Base-by-base conservation (phyloP, 208 protist genomes). In the Vickermania ingenoplastis region DNA sequence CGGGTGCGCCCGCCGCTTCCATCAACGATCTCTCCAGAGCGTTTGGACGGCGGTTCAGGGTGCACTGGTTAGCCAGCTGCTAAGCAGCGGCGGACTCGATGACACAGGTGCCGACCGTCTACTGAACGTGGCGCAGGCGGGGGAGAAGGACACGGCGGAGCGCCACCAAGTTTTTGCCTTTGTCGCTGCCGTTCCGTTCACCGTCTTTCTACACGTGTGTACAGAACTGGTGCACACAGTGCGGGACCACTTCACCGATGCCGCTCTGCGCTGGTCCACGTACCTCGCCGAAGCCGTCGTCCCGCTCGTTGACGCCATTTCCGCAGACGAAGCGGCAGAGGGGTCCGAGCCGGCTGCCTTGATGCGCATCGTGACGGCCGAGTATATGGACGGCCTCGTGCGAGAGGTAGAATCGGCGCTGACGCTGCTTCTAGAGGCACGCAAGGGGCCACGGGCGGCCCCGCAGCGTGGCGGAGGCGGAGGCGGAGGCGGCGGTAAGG, bases 41-140 rank as follows among this genome's bases (percentile, higher is more conserved):
- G 56, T 86, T 36, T 86, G 81, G 65, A 36, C 61, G 5, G 59
- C 48, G 13, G 69, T 68, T 26, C 68, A 75, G 48, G 83, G 88
- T 55, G 55, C 52, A 0, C 71, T 90, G 30, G 70, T 83, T 1
- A 55, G 66, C 5, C 73, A 83, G 28, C 69, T 90, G 14, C 75
- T 90, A 57, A 70, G 60, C 50, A 53, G 59, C 31, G 71, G 68
- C 22, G 49, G 55, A 11, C 60, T 90, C 7, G 72, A 79, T 66
- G 74, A 93, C 62, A 58, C 61, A 3, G 73, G 60, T 59, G 86
- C 81, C 25, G 73, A 93, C 59, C 69, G 61, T 56, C 48, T 93
- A 56, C 71, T 90, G 50, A 67, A 70, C 5, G 59, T 76, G 30
- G 58, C 67, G n/a, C 67, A 57, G 25, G 41, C 31, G 2, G 54